A percentile compares a stretch with the other conserved stretches of the same genome.
These are phyloP conservation scores for Fusarium udum DNA, from an alignment of 2,329 filamentous ascomycete species.

Conservation along the genomic window DNA sequence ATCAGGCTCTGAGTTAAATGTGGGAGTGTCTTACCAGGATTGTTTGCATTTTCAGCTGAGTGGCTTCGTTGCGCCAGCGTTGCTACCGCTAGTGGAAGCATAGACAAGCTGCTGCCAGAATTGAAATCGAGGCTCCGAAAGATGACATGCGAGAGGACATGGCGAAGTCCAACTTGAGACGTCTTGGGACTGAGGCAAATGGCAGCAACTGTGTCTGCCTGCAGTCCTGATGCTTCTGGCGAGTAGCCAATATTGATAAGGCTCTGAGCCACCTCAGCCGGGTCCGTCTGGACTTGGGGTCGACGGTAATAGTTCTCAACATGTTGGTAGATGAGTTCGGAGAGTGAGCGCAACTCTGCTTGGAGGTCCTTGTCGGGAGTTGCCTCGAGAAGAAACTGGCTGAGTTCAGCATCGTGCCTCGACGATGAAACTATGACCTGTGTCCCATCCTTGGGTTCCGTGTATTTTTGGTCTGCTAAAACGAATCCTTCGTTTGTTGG, in stretches of 20 bases:
- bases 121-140: conserved; percentile 49
- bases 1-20: background rate
- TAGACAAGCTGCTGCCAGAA: conserved; percentile 44
- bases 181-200: conserved; percentile 47
- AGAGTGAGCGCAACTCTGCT: conserved; percentile 47
- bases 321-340: conserved; percentile 51
- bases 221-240: conserved; percentile 12
- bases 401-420: conserved; percentile 39
- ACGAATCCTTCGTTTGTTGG: background rate
- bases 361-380: conserved; percentile 50
- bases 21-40: conserved; percentile 44
- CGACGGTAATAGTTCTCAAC: conserved; percentile 53
- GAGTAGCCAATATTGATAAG: conserved; percentile 44
- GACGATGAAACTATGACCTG: conserved; percentile 15
- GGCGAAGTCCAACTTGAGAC: conserved; percentile 48
- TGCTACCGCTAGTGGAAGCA: conserved; percentile 50
- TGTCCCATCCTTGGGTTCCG: conserved; percentile 6
- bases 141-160: conserved; percentile 50
- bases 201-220: conserved; percentile 35
- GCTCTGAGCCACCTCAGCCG: conserved; percentile 31
- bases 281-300: conserved; percentile 32
- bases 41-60: conserved; percentile 39
- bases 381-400: conserved; percentile 50
- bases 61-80: conserved; percentile 46
- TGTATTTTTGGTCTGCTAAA: background rate